Conservation (phyloP, 179 eudicot genomes). For the Spinacia oleracea region DNA sequence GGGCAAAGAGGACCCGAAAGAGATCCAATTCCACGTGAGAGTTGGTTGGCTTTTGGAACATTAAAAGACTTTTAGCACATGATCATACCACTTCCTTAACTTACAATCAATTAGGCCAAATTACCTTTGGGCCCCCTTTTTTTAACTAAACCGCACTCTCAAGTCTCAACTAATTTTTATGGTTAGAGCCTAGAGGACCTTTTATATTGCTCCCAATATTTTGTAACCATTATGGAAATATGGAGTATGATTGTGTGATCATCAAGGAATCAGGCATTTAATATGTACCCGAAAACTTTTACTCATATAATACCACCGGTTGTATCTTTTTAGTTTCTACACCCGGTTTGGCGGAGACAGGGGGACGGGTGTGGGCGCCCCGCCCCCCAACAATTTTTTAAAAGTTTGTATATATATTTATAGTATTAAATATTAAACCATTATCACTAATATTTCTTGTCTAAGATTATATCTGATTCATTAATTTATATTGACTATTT, state of each 20-base stretch:
- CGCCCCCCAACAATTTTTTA: no score
- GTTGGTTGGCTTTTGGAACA: conserved; percentile 24
- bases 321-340: no score
- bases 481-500: no score
- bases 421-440: no score
- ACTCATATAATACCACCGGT: no score
- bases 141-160: not conserved
- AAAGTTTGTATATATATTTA: no score
- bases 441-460: no score
- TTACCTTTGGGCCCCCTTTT: not conserved
- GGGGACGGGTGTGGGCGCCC: no score
- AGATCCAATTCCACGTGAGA: conserved; percentile 30
- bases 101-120: not conserved
- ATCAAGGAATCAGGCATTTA: not conserved
- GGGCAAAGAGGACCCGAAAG: conserved; percentile 9
- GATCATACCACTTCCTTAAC: conserved; percentile 31
- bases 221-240: not conserved
- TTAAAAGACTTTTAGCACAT: conserved; percentile 30
- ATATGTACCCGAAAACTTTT: no score
- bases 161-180: not conserved
- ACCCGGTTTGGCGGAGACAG: no score
- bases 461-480: no score
- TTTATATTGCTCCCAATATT: not conserved
- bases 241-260: conserved; percentile 5
- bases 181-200: not conserved